Evolutionary conservation across 306 rosid species (phyloP), one percentile per base, ranked within the genome.

Genomic region (Rosa lucieae): DNA sequence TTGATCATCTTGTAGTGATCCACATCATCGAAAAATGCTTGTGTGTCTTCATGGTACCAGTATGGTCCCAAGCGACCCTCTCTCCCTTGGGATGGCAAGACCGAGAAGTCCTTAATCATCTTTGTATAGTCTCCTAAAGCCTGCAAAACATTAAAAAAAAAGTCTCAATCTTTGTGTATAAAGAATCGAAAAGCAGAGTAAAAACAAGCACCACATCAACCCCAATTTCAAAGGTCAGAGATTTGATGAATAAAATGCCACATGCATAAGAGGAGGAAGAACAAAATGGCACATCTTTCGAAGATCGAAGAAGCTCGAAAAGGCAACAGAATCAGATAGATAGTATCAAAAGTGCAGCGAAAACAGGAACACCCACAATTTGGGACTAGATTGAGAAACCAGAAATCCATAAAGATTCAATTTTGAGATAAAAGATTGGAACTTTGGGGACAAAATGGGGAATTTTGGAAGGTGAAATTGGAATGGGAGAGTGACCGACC

Each of bases 1-100:
- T 85, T 89, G 78, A 89, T 83, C 92, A 89, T 89, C 89, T 84
- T 86, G 83, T 89, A 89, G 73, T 89, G 92, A 61, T 89, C 88
- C 13, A 46, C 63, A 37, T 89, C 92, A 76, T 86, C 90, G 47
- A 89, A 89, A 73, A 82, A 78, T 0, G 87, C 77, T 65, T 86
- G 87, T 26, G 87, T 78, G 67, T 81, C 90, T 72, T 89, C 90
- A 26, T 89, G 92, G 74, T 86, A 86, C 87, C 87, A 86, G 77
- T 84, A 89, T 4, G 71, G 65, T 52, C 90, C 90, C 29, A 74
- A 46, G 7, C 78, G 88, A 44, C 90, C 92, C 73, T 89, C 92
- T 59, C 75, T 84, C 32, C n/a, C 58, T 49, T 84, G 81, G 52
- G 78, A 70, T 44, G 92, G 90, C 72, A 89, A 77, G 37, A 81